Percentiles rank a stretch among this genome's conserved stretches.
These are phyloP conservation scores for Diaporthe destruens DNA, from an alignment of 2,329 filamentous ascomycete genomes.

Conservation along the genomic window DNA sequence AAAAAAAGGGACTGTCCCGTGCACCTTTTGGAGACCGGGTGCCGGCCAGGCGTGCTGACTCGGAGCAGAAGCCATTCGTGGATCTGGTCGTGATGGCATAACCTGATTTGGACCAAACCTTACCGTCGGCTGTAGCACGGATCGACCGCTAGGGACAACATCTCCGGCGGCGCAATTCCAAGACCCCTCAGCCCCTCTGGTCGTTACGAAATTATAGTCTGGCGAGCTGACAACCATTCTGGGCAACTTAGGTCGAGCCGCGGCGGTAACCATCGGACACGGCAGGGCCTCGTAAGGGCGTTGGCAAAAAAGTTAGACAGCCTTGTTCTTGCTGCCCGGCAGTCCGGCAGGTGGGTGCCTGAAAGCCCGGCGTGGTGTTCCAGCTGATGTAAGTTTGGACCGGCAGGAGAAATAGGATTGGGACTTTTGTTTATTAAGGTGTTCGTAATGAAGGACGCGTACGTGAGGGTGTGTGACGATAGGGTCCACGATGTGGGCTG, in stretches of 20 bases:
- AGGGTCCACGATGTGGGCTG: constrained; percentile 24
- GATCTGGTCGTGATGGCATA: constrained; percentile 22
- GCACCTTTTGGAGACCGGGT: neutral
- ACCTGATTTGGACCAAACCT: constrained; percentile 26
- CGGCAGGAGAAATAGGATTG: constrained; percentile 26
- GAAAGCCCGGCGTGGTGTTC: neutral
- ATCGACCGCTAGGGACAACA: neutral
- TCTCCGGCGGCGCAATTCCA: constrained; percentile 6
- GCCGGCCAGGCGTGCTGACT: constrained; percentile 22
- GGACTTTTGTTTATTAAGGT: constrained; percentile 31
- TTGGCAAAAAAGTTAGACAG: constrained; percentile 8
- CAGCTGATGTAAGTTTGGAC: neutral
- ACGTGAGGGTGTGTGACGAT: constrained; percentile 13
- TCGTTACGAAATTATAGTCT: neutral
- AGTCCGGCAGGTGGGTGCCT: neutral
- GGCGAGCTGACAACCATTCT: neutral
- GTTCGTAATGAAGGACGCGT: constrained; percentile 29
- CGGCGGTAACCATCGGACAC: neutral
- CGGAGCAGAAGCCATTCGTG: constrained; percentile 30
- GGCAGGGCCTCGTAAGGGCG: neutral
- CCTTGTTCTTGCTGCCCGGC: neutral
- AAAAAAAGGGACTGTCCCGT: neutral
- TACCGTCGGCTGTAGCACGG: constrained; percentile 26
- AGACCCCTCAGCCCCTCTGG: neutral
- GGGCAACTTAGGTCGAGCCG: constrained; percentile 8